Percentiles rank a stretch among this genome's conserved stretches.
Conservation (phyloP, 371 early-diverging fungal genomes). For the Rhizomucor pusillus region DNA sequence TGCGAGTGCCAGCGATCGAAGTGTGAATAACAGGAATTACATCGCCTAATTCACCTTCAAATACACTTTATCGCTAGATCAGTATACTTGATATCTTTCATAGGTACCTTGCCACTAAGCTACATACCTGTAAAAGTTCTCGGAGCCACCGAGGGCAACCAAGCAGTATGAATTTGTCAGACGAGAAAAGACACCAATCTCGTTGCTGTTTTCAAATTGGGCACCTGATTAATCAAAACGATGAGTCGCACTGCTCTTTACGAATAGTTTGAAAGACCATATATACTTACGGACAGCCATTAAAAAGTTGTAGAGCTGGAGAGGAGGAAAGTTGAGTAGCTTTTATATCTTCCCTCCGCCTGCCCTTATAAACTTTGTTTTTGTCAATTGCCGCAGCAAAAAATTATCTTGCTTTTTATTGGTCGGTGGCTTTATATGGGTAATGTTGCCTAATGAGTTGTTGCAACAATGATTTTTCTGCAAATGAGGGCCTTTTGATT, state of each 20-base stretch:
- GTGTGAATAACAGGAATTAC: constrained; percentile 99
- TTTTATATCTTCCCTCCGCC: not conserved
- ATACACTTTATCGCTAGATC: constrained; percentile 63
- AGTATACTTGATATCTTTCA: not conserved
- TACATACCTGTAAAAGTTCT: constrained; percentile 94
- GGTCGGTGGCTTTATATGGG: too few species aligned
- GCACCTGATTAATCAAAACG: constrained; percentile 53
- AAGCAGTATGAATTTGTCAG: constrained; percentile 99
- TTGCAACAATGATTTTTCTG: too few species aligned
- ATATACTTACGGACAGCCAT: constrained; percentile 42
- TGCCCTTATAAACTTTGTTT: not conserved
- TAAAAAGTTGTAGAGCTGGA: not conserved
- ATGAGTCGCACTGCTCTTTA: not conserved
- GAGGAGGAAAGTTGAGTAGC: not conserved
- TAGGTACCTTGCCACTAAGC: not conserved
- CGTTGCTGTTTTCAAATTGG: constrained; percentile 99
- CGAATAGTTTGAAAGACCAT: too few species aligned
- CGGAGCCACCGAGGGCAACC: constrained; percentile 97
- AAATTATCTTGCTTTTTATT: too few species aligned
- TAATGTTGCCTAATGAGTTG: too few species aligned
- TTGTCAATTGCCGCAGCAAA: too few species aligned
- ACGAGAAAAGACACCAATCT: constrained; percentile 98
- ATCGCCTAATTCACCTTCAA: constrained; percentile 93
- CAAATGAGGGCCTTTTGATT: too few species aligned
- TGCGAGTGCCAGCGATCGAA: constrained; percentile 98